phyloP scores from a whole-genome alignment of 305 asterid genomes.

The Rubia balearica region DNA sequence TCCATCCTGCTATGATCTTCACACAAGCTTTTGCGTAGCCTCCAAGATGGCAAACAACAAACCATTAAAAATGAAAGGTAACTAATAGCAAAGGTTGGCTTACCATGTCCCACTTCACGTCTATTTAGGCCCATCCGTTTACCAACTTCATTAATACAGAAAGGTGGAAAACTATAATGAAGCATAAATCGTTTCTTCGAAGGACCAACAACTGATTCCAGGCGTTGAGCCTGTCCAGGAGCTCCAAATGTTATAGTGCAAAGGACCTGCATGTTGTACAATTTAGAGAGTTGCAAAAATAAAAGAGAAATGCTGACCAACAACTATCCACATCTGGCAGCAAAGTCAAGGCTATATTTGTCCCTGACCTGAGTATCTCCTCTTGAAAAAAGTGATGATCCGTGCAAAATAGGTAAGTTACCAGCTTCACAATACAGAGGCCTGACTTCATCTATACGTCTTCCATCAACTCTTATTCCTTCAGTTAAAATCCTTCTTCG shows the following conservation, averaged over 20 bases:
- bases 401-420: conserved; percentile 69
- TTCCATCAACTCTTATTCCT: conserved; percentile 92
- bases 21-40: neutral
- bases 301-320: conserved; percentile 12
- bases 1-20: neutral
- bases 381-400: conserved; percentile 80
- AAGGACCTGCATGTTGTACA: conserved; percentile 52
- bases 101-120: conserved; percentile 99
- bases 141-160: conserved; percentile 90
- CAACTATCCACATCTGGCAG: conserved; percentile 12
- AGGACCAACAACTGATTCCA: conserved; percentile 89
- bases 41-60: neutral
- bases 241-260: conserved; percentile 97
- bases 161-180: conserved; percentile 96
- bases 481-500: conserved; percentile 78
- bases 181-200: conserved; percentile 92
- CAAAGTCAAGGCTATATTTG: conserved; percentile 13
- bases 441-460: conserved; percentile 85
- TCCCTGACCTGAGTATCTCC: conserved; percentile 91
- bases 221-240: conserved; percentile 89
- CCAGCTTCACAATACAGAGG: conserved; percentile 91
- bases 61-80: neutral
- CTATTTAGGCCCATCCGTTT: conserved; percentile 82
- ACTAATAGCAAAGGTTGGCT: conserved; percentile 24
- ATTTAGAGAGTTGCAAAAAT: neutral